A percentile compares a stretch with the other conserved stretches of the same genome.
These are phyloP conservation scores for Zasmidium citrigriseum DNA, from an alignment of 2,329 filamentous ascomycete species.

Conservation along the genomic window DNA sequence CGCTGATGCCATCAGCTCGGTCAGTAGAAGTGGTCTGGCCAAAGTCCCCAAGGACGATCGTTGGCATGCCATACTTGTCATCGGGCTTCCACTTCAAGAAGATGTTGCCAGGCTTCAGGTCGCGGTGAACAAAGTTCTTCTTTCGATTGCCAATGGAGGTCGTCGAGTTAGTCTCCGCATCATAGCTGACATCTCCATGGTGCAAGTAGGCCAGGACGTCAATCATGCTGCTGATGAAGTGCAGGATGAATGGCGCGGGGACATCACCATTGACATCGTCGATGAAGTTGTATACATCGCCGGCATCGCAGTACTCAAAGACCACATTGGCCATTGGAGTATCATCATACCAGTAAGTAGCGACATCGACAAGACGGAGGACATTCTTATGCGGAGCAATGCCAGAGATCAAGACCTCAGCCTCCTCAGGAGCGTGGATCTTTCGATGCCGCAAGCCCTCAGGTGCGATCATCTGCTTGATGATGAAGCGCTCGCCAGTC, in stretches of 20 bases:
- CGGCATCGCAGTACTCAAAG: constrained; percentile 25
- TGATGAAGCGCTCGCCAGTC: constrained; percentile 11
- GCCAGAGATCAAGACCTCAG: constrained; percentile 1
- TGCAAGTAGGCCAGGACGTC: constrained; percentile 30
- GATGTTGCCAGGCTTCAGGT: constrained; percentile 28
- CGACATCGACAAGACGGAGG: background rate
- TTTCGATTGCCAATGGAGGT: constrained; percentile 5
- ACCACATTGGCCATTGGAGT: constrained; percentile 13
- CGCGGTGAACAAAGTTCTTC: constrained; percentile 22
- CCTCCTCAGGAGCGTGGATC: background rate
- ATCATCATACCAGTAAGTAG: background rate
- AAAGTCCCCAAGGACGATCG: constrained; percentile 29
- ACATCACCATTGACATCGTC: background rate
- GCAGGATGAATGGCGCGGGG: constrained; percentile 19
- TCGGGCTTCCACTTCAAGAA: constrained; percentile 21
- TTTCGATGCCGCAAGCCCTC: background rate
- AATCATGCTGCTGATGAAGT: constrained; percentile 28
- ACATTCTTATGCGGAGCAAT: background rate
- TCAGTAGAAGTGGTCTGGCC: no score
- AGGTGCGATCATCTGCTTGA: constrained; percentile 13
- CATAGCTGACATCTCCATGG: constrained; percentile 16
- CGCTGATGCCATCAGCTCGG: constrained; percentile 13
- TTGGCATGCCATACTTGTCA: constrained; percentile 18
- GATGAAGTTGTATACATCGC: constrained; percentile 23
- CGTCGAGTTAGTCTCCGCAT: background rate